phyloP scores from a whole-genome alignment of 1,284 basidiomycete genomes.

The Taiwanofungus camphoratus region DNA sequence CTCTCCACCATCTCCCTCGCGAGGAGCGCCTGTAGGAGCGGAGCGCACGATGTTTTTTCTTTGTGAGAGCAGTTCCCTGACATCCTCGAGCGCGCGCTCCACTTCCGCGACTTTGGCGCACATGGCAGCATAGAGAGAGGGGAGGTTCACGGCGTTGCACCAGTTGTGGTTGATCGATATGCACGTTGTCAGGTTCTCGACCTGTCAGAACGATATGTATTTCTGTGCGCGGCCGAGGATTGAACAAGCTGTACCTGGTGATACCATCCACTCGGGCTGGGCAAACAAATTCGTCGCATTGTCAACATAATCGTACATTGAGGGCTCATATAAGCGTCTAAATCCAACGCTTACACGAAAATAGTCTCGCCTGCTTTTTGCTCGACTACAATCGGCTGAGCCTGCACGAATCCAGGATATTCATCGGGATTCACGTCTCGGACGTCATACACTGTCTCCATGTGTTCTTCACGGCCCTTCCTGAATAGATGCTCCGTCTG shows the following conservation, averaged over 20 bases:
- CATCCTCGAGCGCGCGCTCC: slow-evolving; percentile 27
- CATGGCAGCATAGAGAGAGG: slow-evolving; percentile 27
- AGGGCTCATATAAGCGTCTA: no score
- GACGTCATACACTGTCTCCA: slow-evolving; percentile 23
- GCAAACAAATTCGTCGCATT: not conserved
- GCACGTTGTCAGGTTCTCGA: slow-evolving; percentile 27
- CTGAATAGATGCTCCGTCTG: slow-evolving; percentile 24
- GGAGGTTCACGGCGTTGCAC: slow-evolving; percentile 29
- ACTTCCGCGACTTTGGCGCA: slow-evolving; percentile 27
- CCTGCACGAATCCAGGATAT: slow-evolving; percentile 18
- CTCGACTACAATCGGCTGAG: slow-evolving; percentile 23
- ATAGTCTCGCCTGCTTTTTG: slow-evolving; percentile 27
- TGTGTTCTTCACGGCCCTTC: slow-evolving; percentile 17
- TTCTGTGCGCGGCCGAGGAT: not conserved
- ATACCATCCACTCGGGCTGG: slow-evolving; percentile 29
- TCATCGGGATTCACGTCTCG: slow-evolving; percentile 16
- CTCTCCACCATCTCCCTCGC: not conserved
- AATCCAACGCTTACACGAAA: slow-evolving; percentile 28
- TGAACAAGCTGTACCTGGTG: slow-evolving; percentile 19
- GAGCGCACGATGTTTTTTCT: not conserved
- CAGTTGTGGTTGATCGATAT: slow-evolving; percentile 31
- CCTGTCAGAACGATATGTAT: slow-evolving; percentile 8
- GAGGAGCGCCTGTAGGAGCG: no score
- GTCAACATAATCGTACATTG: not conserved
- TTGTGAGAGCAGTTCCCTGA: slow-evolving; percentile 22